phyloP scores from a whole-genome alignment of 2,329 filamentous ascomycete genomes.

The Ilyonectria sp. region DNA sequence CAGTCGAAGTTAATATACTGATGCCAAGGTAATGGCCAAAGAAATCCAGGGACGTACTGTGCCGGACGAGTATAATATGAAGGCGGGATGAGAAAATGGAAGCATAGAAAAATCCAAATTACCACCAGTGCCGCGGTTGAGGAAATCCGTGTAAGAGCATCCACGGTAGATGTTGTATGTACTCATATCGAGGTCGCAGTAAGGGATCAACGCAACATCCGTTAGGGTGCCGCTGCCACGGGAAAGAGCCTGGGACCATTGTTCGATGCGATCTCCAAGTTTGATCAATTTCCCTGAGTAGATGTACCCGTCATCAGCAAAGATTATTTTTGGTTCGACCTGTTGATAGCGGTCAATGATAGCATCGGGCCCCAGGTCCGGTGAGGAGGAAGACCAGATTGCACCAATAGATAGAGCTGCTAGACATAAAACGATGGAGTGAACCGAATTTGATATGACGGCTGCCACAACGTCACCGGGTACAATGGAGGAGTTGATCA shows the following conservation, averaged over 20 bases:
- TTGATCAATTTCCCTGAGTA: constrained; percentile 15
- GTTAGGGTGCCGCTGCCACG: neutral
- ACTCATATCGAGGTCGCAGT: neutral
- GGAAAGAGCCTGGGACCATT: constrained; percentile 7
- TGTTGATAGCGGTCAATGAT: constrained; percentile 28
- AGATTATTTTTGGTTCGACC: constrained; percentile 27
- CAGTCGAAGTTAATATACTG: neutral
- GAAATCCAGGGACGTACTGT: constrained; percentile 11
- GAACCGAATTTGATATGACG: constrained; percentile 30
- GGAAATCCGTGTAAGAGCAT: constrained; percentile 6
- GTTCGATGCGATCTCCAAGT: constrained; percentile 12
- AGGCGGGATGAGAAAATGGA: constrained; percentile 30
- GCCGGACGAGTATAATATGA: constrained; percentile 25
- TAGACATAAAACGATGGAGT: constrained; percentile 23
- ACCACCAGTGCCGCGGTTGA: neutral
- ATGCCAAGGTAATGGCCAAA: neutral
- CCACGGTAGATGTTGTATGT: constrained; percentile 1
- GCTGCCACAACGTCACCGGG: constrained; percentile 21
- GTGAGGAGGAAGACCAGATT: constrained; percentile 26
- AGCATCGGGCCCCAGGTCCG: constrained; percentile 13
- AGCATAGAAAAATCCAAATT: constrained; percentile 5
- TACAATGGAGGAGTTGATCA: constrained; percentile 12
- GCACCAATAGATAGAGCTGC: constrained; percentile 20
- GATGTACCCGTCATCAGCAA: constrained; percentile 26
- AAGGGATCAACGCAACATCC: constrained; percentile 17